phyloP scores from a whole-genome alignment of 1,284 basidiomycete species.

The Marasmius oreades region DNA sequence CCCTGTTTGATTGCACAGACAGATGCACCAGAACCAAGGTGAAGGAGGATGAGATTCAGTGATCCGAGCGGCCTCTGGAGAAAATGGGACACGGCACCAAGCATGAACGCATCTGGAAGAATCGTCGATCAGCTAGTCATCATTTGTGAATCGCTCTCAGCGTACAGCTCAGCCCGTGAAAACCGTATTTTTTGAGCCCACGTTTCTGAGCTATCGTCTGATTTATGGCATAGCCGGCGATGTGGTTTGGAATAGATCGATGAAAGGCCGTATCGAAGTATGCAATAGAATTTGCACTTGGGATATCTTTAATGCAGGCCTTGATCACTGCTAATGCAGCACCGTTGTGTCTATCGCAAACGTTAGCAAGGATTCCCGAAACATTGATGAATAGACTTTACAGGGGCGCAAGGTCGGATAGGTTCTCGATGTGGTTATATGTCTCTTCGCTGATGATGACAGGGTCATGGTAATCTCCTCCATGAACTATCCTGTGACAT shows the following conservation, averaged over 20 bases:
- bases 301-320: slow-evolving; percentile 60
- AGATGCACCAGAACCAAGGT: slow-evolving; percentile 86
- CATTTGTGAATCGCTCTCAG: slow-evolving; percentile 10
- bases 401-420: slow-evolving; percentile 80
- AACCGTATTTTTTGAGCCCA: slow-evolving; percentile 83
- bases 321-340: slow-evolving; percentile 59
- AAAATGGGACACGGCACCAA: slow-evolving; percentile 53
- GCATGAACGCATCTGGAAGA: slow-evolving; percentile 57
- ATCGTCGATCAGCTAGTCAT: slow-evolving; percentile 14
- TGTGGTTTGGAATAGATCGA: slow-evolving; percentile 65
- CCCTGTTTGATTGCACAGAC: slow-evolving; percentile 71
- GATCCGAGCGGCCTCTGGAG: slow-evolving; percentile 45
- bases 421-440: slow-evolving; percentile 66
- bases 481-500: slow-evolving; percentile 81
- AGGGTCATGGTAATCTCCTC: slow-evolving; percentile 69
- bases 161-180: slow-evolving; percentile 78
- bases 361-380: neutral
- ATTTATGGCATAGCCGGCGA: slow-evolving; percentile 76
- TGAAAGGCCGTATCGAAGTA: slow-evolving; percentile 90
- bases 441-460: slow-evolving; percentile 62
- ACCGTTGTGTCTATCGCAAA: slow-evolving; percentile 50
- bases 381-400: slow-evolving; percentile 36
- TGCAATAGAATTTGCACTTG: slow-evolving; percentile 59
- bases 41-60: slow-evolving; percentile 73
- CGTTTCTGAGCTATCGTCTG: slow-evolving; percentile 54